Base-by-base conservation (phyloP, 2,329 filamentous ascomycete genomes). In the Ophiostoma sp. region DNA sequence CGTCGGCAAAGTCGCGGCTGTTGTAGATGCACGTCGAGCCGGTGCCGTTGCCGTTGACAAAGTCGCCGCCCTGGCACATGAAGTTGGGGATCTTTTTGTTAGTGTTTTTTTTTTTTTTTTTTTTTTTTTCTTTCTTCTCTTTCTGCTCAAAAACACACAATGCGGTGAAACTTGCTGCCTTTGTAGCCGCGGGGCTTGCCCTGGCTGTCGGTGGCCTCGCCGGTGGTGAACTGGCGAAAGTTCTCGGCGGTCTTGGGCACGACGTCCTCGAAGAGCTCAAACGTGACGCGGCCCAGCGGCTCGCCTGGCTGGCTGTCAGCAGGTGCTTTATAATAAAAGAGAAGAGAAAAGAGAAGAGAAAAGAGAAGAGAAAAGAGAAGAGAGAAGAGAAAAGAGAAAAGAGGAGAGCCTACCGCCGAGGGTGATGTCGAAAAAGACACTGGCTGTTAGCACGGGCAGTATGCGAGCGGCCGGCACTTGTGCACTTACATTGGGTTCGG, bases 11-110 rank as follows among this genome's bases (percentile, higher is more conserved):
- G 65, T 88, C 86, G 75, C 90, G 89, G 68, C 87, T 89, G 71
- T 27, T 39, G 82, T 96, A 98, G 79, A 98, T 97, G 75, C 87
- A 91, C 13, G 89, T 90, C 66, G 90, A 93, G 10, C 95, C 95
- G 0, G 92, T 96, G 68, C 95, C 95, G 79, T 98, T 92, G 68
- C 93, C 92, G 76, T 97, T 93, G 73, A 75, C 83, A 79, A 98
- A 98, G 80, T 99, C 95, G 69, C 95, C 95, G 65, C 94, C 94
- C 80, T 99, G 95, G 76, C 95, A 91, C 94, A 98, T 98, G 82
- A 98, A 97, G 76, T 92, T 91, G 81, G 91, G 92, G 79, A 97
- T 97, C 92, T 96, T 5, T 27, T n/a, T 27, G 13, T 17, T 31
- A 11, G 23, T n/a, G n/a, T n/a, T n/a, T n/a, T n/a, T n/a, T n/a